Base-by-base conservation (phyloP, 768 basidiomycete species). In the Candolleomyces aberdarensis region DNA sequence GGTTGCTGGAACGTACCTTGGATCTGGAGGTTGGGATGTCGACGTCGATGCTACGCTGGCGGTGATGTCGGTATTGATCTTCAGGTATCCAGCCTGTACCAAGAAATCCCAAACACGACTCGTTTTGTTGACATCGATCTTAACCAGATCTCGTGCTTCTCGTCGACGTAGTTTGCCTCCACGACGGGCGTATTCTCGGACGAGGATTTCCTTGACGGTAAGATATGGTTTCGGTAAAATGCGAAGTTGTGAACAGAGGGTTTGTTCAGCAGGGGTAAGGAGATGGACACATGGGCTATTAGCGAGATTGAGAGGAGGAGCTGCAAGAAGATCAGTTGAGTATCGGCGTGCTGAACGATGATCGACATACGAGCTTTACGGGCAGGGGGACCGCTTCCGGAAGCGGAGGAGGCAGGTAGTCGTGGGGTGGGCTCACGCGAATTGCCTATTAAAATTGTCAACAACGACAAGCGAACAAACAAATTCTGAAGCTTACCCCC, bases 201-300 rank as follows among this genome's bases (percentile, higher is more conserved):
- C 88, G 46, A 97, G 84, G 5, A 91, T 93, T 73, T 97, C 94
- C 72, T 99, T 99, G 76, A 98, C 92, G 62, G 91, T 86, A 56
- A 99, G 86, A 72, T 97, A 99, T 0, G 97, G 94, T 69, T 94
- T 93, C 0, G 97, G 96, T 19, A 97, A 81, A 60, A 99, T 94
- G 6, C 95, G 89, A 32, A 98, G 82, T 58, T 85, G 82, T 2
- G 94, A 91, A 71, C 97, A 98, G 20, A 98, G 85, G 0, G 82
- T 78, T 72, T 95, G 93, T 74, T 99, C 96, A 31, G 86, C 87
- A 11, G 87, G 82, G 1, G 93, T 91, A 65, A 99, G 89, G 9
- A 99, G 83, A 69, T 98, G 92, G 5, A 98, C 77, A 0, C 91
- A 92, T 0, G 91, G 89, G 64, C 92, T 89, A 70, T 95, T 94